phyloP scores from a whole-genome alignment of 2,329 filamentous ascomycete genomes.

The Zasmidium cellare region DNA sequence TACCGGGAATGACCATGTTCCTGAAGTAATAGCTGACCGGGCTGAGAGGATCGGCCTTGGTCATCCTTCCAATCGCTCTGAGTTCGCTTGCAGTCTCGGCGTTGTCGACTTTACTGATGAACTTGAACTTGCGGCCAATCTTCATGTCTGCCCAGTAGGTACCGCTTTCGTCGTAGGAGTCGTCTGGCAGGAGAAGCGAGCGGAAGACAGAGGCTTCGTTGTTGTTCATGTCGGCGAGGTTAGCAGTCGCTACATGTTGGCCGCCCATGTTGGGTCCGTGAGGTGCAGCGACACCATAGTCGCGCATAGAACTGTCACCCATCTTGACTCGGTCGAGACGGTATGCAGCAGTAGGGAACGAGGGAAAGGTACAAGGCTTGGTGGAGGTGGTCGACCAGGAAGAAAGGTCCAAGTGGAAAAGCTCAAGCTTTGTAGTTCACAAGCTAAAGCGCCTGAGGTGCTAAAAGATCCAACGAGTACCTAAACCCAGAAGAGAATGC shows the following conservation, averaged over 20 bases:
- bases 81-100: conserved; percentile 70
- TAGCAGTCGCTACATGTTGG: conserved; percentile 44
- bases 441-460: neutral
- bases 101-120: conserved; percentile 73
- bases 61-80: conserved; percentile 68
- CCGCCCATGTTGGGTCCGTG: conserved; percentile 50
- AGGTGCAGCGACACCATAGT: conserved; percentile 50
- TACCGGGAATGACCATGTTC: conserved; percentile 89
- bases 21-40: conserved; percentile 84
- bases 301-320: conserved; percentile 42
- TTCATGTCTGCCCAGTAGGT: conserved; percentile 92
- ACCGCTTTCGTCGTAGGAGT: conserved; percentile 79
- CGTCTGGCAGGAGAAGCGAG: conserved; percentile 80
- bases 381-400: neutral
- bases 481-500: neutral
- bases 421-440: neutral
- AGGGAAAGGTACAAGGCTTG: too few species aligned
- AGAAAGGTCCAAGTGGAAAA: neutral
- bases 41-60: conserved; percentile 81
- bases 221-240: conserved; percentile 52
- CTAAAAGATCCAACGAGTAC: neutral
- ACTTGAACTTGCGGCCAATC: conserved; percentile 66
- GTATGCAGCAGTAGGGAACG: neutral
- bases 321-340: conserved; percentile 13
- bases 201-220: conserved; percentile 68